A percentile compares a stretch with the other conserved stretches of the same genome.
Conservation (phyloP, 768 basidiomycete species). For the Lanmaoa pseudosensibilis region DNA sequence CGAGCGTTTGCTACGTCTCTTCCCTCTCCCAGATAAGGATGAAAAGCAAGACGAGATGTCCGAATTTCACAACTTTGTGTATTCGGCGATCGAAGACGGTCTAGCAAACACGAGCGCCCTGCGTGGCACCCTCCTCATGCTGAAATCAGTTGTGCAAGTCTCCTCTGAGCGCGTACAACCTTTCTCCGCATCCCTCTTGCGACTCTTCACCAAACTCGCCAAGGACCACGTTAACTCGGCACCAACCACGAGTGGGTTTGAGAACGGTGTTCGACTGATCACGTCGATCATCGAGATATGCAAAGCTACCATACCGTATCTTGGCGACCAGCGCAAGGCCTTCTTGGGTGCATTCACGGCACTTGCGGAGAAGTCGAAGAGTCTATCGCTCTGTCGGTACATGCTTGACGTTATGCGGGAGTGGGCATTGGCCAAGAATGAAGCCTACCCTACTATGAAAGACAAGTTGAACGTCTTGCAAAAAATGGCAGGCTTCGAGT, state of each 20-base stretch:
- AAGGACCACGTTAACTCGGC: constrained; percentile 80
- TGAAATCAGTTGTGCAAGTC: constrained; percentile 80
- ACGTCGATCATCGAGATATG: constrained; percentile 86
- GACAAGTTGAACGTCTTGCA: constrained; percentile 90
- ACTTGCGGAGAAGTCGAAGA: constrained; percentile 89
- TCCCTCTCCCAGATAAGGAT: constrained; percentile 78
- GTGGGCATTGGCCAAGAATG: constrained; percentile 87
- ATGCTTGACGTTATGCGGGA: constrained; percentile 82
- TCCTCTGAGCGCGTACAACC: constrained; percentile 82
- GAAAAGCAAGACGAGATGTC: constrained; percentile 67
- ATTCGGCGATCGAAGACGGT: constrained; percentile 73
- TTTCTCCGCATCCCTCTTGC: constrained; percentile 74
- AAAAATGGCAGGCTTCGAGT: constrained; percentile 85
- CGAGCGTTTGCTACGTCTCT: constrained; percentile 72
- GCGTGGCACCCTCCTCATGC: constrained; percentile 81
- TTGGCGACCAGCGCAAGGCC: constrained; percentile 84
- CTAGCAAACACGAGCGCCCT: constrained; percentile 70
- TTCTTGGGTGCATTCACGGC: constrained; percentile 75
- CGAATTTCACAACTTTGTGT: constrained; percentile 77
- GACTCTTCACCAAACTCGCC: constrained; percentile 78
- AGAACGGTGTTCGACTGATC: constrained; percentile 62
- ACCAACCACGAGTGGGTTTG: constrained; percentile 48
- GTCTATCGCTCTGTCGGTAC: constrained; percentile 71
- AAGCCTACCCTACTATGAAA: constrained; percentile 88
- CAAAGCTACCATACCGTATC: constrained; percentile 71